A percentile compares a stretch with the other conserved stretches of the same genome.
Conservation (phyloP, 257 asterid genomes). For the Solanum dulcamara region DNA sequence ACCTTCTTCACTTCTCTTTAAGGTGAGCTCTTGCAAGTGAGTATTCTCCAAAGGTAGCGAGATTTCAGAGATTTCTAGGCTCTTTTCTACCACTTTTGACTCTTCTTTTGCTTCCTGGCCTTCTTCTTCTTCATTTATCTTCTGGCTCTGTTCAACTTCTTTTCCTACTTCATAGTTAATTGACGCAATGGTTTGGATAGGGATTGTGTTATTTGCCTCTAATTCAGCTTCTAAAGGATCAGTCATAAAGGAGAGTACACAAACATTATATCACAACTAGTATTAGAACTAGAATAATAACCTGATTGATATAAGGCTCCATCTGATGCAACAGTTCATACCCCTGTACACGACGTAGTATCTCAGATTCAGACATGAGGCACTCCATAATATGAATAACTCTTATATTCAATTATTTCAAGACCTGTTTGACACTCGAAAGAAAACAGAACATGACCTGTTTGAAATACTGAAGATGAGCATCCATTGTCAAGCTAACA, state of each 20-base stretch:
- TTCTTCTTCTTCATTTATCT: not conserved
- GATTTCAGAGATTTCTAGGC: not conserved
- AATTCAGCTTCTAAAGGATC: not conserved
- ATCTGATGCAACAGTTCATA: conserved; percentile 84
- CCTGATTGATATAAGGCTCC: conserved; percentile 96
- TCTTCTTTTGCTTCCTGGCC: not conserved
- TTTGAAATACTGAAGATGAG: conserved; percentile 78
- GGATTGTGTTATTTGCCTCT: not conserved
- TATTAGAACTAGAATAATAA: not conserved
- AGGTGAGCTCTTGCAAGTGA: not conserved
- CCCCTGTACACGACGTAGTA: conserved; percentile 40
- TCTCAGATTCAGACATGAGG: conserved; percentile 12
- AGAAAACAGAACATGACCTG: conserved; percentile 17
- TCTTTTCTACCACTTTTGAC: not conserved
- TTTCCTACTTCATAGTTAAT: not conserved
- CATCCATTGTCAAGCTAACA: conserved; percentile 77
- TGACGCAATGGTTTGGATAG: not conserved
- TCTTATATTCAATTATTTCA: not conserved
- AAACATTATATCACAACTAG: not conserved
- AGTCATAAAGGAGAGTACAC: not conserved
- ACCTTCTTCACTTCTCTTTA: not conserved
- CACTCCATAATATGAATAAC: not conserved
- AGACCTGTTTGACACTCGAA: conserved; percentile 13
- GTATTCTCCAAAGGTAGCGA: not conserved
- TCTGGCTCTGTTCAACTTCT: not conserved